Conservation (phyloP, 75 land plant genomes). For the Gnetum montanum region DNA sequence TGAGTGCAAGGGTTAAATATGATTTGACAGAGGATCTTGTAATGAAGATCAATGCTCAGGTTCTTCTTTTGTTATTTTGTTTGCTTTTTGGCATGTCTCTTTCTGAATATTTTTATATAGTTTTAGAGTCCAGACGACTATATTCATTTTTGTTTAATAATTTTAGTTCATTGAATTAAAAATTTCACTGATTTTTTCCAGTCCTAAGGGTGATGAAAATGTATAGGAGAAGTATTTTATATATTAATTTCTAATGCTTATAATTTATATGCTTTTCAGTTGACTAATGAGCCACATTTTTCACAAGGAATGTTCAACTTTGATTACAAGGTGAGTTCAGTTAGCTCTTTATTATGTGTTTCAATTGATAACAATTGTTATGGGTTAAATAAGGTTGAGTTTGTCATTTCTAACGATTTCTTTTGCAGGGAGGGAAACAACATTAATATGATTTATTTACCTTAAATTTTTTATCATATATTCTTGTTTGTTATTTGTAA, state of each 20-base stretch:
- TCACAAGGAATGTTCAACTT: slow-evolving; percentile 96
- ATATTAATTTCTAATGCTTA: too few species aligned
- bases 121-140: background rate
- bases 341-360: background rate
- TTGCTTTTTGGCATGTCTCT: background rate
- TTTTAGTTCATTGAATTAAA: too few species aligned
- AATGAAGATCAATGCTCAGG: slow-evolving; percentile 94
- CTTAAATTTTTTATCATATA: too few species aligned
- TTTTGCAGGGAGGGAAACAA: too few species aligned
- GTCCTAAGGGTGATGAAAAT: too few species aligned
- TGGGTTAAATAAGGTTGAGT: too few species aligned
- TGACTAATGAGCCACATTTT: slow-evolving; percentile 87
- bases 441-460: too few species aligned
- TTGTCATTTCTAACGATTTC: too few species aligned
- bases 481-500: too few species aligned
- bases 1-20: slow-evolving; percentile 80
- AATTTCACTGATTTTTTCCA: too few species aligned
- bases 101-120: background rate
- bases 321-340: slow-evolving; percentile 78
- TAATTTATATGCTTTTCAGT: slow-evolving; percentile 30
- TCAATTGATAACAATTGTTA: too few species aligned
- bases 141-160: background rate
- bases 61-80: slow-evolving; percentile 5
- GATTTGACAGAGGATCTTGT: slow-evolving; percentile 80
- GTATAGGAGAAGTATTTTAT: too few species aligned